Base-by-base conservation (phyloP, 2,329 filamentous ascomycete genomes). In the Pezicula carpinea region DNA sequence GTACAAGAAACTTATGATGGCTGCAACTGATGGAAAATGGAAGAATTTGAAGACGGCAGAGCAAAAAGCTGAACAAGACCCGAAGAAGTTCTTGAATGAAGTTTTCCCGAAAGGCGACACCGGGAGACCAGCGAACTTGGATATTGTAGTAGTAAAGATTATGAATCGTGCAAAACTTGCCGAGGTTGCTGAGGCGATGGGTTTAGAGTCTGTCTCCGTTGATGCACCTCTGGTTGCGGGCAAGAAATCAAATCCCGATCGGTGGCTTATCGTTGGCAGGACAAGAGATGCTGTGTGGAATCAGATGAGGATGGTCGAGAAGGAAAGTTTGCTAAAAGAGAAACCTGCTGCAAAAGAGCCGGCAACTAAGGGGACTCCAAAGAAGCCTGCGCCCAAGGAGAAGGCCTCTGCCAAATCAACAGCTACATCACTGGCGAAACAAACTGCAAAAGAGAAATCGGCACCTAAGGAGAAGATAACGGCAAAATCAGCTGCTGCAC, bases 271-370 rank as follows among this genome's bases (percentile, higher is more conserved):
- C 2, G 19, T 54, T 32, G 53, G 52, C n/a, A 43, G 50, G 14
- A 50, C 38, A 5, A 46, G 47, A 41, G 49, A 56, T 40, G 48
- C 47, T 39, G 48, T 56, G 13, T 48, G 44, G 50, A 49, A 55
- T 21, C 38, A 55, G 41, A 50, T 53, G 50, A 39, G 49, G 33
- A 43, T 53, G 7, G 45, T 52, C 44, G 52, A 53, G 33, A 29
- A 43, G 15, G 39, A 35, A 14, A 35, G 18, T 19, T 15, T 15
- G 3, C 33, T 3, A 35, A 35, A 35, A 5, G 33, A 35, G 11
- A 18, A 50, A 23, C 34, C 35, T 13, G n/a, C 45, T 33, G 26
- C 33, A 29, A 43, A 44, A 8, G 49, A 49, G 33, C 36, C n/a
- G 10, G 11, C 3, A 15, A 22, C 14, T 21, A 44, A 18, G 32